Conservation (phyloP, 768 basidiomycete species). For the Wakefieldia striispora region DNA sequence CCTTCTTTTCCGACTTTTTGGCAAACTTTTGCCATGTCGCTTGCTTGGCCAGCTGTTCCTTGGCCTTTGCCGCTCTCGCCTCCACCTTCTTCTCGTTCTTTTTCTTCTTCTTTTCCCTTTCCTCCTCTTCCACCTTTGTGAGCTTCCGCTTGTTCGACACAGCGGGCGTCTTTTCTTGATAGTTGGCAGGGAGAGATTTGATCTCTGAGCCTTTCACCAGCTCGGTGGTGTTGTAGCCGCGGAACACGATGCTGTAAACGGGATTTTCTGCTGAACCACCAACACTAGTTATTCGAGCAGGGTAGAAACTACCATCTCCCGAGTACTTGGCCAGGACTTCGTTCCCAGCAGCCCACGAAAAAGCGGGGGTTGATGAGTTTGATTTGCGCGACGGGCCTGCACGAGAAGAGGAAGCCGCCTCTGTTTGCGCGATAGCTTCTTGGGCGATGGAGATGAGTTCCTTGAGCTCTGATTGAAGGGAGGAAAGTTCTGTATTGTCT, state of each 20-base stretch:
- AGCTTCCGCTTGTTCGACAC: conserved; percentile 72
- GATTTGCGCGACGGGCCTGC: conserved; percentile 57
- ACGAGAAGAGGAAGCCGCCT: conserved; percentile 59
- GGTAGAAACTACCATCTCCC: conserved; percentile 81
- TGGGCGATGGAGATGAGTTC: conserved; percentile 83
- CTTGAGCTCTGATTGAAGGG: conserved; percentile 72
- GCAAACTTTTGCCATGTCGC: conserved; percentile 93
- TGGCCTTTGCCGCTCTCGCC: conserved; percentile 77
- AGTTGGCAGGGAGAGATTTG: conserved; percentile 63
- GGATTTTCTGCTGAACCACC: conserved; percentile 80
- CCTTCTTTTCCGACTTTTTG: conserved; percentile 92
- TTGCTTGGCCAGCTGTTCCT: conserved; percentile 83
- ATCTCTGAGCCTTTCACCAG: conserved; percentile 70
- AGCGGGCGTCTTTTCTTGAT: conserved; percentile 40
- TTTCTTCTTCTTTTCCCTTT: conserved; percentile 87
- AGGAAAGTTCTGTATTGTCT: conserved; percentile 66
- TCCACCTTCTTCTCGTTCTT: conserved; percentile 94
- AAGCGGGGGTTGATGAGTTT: conserved; percentile 45
- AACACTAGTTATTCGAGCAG: conserved; percentile 82
- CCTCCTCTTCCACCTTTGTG: conserved; percentile 79
- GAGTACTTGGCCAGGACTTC: conserved; percentile 87
- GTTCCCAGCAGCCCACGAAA: conserved; percentile 76
- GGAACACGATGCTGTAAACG: conserved; percentile 88
- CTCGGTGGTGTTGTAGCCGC: conserved; percentile 90
- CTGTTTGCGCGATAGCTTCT: conserved; percentile 65